Percentiles rank a stretch among this genome's conserved stretches.
phyloP scores from a whole-genome alignment of 306 rosid species.

The Cicer cuneatum region DNA sequence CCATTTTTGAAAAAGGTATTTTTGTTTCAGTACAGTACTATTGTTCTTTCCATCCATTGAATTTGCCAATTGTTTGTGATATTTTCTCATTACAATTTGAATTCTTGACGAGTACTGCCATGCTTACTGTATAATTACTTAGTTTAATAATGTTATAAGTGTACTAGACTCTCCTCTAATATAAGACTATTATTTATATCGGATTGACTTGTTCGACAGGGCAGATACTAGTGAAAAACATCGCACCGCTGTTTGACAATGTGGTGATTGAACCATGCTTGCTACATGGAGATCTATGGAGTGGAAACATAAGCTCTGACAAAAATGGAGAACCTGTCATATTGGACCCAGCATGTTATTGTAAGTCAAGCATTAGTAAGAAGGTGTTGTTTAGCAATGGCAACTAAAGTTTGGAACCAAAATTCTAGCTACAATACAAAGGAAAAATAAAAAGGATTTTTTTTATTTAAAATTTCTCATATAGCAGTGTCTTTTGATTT shows the following conservation, averaged over 20 bases:
- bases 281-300: constrained; percentile 96
- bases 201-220: constrained; percentile 55
- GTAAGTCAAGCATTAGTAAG: constrained; percentile 60
- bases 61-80: constrained; percentile 5
- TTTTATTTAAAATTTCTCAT: not conserved
- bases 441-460: not conserved
- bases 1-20: constrained; percentile 80
- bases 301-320: constrained; percentile 90
- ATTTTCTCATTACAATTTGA: constrained; percentile 13
- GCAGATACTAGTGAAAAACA: constrained; percentile 75
- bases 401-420: constrained; percentile 2
- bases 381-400: constrained; percentile 1
- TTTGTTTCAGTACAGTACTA: constrained; percentile 11
- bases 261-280: constrained; percentile 81
- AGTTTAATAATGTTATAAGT: not conserved
- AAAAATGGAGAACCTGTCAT: constrained; percentile 88
- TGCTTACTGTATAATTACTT: constrained; percentile 2
- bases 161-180: not conserved
- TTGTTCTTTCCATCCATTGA: constrained; percentile 14
- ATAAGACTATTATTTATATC: constrained; percentile 9
- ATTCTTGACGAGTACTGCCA: constrained; percentile 2
- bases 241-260: constrained; percentile 69
- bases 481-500: not conserved
- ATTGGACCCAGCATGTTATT: constrained; percentile 94
- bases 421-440: constrained; percentile 22